Conservation (phyloP, 2,329 filamentous ascomycete species). For the Tolypocladium sp. region DNA sequence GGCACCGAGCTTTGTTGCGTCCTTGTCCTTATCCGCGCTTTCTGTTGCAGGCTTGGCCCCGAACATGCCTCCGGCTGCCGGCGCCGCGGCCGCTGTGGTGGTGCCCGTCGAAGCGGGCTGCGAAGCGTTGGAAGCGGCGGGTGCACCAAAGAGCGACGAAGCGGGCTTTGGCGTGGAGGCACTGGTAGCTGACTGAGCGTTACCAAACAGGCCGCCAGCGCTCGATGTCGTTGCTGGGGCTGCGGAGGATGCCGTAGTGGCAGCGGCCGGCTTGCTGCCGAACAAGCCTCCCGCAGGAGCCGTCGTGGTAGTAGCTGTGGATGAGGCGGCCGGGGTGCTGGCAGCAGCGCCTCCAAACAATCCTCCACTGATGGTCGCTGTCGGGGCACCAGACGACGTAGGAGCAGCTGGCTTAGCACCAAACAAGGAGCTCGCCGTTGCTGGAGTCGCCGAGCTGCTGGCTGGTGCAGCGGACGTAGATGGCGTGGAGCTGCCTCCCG, state of each 20-base stretch:
- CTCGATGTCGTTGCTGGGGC: slow-evolving; percentile 19
- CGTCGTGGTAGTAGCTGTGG: slow-evolving; percentile 16
- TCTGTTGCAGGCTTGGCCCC: slow-evolving; percentile 23
- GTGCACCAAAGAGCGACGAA: slow-evolving; percentile 7
- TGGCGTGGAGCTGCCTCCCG: slow-evolving; percentile 8
- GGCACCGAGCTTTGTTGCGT: slow-evolving; percentile 17
- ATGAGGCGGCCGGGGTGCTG: slow-evolving; percentile 9
- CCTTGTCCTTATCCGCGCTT: slow-evolving; percentile 12
- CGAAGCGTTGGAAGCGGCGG: slow-evolving; percentile 14
- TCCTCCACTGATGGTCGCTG: slow-evolving; percentile 18
- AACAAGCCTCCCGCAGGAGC: slow-evolving; percentile 19
- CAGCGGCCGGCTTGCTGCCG: slow-evolving; percentile 20
- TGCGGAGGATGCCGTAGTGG: slow-evolving; percentile 15
- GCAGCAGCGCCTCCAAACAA: slow-evolving; percentile 23
- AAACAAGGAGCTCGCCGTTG: slow-evolving; percentile 24
- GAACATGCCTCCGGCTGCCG: slow-evolving; percentile 19
- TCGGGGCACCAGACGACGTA: neutral
- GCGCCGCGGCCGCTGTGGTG: slow-evolving; percentile 17
- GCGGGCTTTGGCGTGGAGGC: slow-evolving; percentile 6
- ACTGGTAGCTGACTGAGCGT: slow-evolving; percentile 8
- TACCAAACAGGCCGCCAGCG: slow-evolving; percentile 21
- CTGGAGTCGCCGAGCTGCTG: slow-evolving; percentile 12
- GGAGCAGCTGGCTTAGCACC: slow-evolving; percentile 28
- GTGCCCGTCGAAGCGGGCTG: slow-evolving; percentile 18
- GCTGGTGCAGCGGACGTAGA: slow-evolving; percentile 14